phyloP scores from a whole-genome alignment of 2,329 filamentous ascomycete genomes.

The Ophiostoma pallidulum region DNA sequence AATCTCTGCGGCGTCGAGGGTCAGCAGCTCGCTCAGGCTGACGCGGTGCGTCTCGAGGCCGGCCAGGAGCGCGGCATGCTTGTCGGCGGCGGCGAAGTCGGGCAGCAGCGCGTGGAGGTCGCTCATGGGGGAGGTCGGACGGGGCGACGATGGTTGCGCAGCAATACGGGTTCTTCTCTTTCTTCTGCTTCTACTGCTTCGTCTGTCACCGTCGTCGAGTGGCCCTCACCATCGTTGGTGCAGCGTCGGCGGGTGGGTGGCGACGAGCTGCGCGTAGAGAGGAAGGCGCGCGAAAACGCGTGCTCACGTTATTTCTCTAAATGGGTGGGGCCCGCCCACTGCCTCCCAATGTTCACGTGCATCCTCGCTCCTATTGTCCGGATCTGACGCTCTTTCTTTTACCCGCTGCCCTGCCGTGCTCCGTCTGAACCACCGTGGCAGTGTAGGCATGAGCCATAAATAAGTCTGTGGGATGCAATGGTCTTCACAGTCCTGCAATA shows the following conservation, averaged over 20 bases:
- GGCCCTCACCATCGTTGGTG: too few relatives aligned
- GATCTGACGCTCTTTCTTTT: not conserved
- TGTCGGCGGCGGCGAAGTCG: slow-evolving; percentile 56
- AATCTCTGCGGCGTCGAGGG: slow-evolving; percentile 71
- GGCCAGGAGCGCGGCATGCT: slow-evolving; percentile 66
- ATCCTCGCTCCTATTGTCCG: too few relatives aligned
- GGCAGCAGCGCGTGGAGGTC: slow-evolving; percentile 80
- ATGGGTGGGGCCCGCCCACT: slow-evolving; percentile 8
- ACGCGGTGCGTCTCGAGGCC: slow-evolving; percentile 70
- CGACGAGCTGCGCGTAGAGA: not conserved
- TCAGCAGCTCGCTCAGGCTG: slow-evolving; percentile 75
- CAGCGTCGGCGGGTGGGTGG: not conserved
- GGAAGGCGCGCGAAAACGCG: slow-evolving; percentile 10
- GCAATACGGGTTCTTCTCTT: too few relatives aligned
- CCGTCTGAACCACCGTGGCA: too few relatives aligned
- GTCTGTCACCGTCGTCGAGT: too few relatives aligned
- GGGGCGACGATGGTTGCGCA: not conserved
- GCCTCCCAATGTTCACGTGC: too few relatives aligned
- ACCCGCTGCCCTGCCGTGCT: too few relatives aligned
- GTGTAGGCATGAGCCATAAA: too few relatives aligned
- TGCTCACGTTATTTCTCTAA: slow-evolving; percentile 9
- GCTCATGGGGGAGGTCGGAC: slow-evolving; percentile 47
- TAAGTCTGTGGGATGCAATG: too few relatives aligned
- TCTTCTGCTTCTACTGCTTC: too few relatives aligned
- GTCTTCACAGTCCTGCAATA: too few relatives aligned